Evolutionary conservation across 2,329 filamentous ascomycete species (phyloP).

Genomic region (Phaeophleospora eucalypticola): DNA sequence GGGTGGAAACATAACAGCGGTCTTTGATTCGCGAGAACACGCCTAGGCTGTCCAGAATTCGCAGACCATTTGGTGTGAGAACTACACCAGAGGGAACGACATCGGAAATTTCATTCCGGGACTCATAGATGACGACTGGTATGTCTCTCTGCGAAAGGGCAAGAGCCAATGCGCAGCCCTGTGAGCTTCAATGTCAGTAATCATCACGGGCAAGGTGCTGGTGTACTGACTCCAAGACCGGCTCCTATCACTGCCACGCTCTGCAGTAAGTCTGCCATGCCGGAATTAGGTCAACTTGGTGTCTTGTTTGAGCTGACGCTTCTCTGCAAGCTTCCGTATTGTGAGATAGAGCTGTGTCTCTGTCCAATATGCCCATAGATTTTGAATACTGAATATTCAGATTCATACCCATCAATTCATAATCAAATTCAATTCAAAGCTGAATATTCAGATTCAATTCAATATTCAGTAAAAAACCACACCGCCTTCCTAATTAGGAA

Average conservation of each 20-base stretch:
- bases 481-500: too few relatives aligned
- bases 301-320: not conserved
- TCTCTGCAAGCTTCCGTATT: too few relatives aligned
- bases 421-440: too few relatives aligned
- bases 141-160: slow-evolving; percentile 18
- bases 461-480: too few relatives aligned
- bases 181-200: not conserved
- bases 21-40: slow-evolving; percentile 46
- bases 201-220: not conserved
- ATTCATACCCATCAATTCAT: too few relatives aligned
- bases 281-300: not conserved
- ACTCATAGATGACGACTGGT: slow-evolving; percentile 23
- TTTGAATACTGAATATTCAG: too few relatives aligned
- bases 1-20: slow-evolving; percentile 51
- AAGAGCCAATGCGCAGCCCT: slow-evolving; percentile 23
- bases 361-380: too few relatives aligned
- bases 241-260: slow-evolving; percentile 19
- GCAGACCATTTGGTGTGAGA: slow-evolving; percentile 57
- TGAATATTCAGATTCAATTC: too few relatives aligned
- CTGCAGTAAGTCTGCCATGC: not conserved
- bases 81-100: slow-evolving; percentile 39
- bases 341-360: too few relatives aligned
- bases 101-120: slow-evolving; percentile 3
- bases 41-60: slow-evolving; percentile 49
- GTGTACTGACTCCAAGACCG: slow-evolving; percentile 15